These are phyloP conservation scores for Craspedostauros australis DNA, from an alignment of 108 stramenopile species.

Conservation along the genomic window DNA sequence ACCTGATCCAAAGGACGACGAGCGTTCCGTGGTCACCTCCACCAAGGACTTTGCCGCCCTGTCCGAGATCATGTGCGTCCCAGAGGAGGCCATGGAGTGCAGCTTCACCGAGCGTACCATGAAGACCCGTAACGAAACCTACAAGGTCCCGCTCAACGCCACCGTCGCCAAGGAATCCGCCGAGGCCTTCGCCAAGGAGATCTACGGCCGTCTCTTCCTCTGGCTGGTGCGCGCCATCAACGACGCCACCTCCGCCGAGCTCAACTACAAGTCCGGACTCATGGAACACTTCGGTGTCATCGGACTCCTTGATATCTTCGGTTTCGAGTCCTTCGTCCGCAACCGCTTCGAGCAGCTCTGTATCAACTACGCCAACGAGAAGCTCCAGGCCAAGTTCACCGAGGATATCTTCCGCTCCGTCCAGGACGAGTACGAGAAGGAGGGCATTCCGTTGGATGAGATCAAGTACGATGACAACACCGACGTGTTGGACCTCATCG, in stretches of 20 bases:
- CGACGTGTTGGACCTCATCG: slow-evolving; percentile 86
- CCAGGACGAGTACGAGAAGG: slow-evolving; percentile 86
- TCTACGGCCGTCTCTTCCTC: slow-evolving; percentile 73
- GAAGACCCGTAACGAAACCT: slow-evolving; percentile 68
- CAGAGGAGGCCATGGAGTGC: slow-evolving; percentile 33
- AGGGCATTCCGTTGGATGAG: slow-evolving; percentile 87
- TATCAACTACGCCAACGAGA: slow-evolving; percentile 94
- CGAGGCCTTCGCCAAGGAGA: slow-evolving; percentile 92
- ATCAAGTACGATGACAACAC: slow-evolving; percentile 93
- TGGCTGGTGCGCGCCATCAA: slow-evolving; percentile 83
- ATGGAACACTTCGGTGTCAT: slow-evolving; percentile 64
- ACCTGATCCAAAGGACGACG: slow-evolving; percentile 47
- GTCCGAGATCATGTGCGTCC: slow-evolving; percentile 73
- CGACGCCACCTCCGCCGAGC: slow-evolving; percentile 55
- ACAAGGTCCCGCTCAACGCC: slow-evolving; percentile 72
- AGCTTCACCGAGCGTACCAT: slow-evolving; percentile 79
- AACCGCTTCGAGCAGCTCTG: slow-evolving; percentile 90
- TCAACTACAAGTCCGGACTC: slow-evolving; percentile 36
- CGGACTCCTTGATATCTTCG: slow-evolving; percentile 97
- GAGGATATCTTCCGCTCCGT: slow-evolving; percentile 86
- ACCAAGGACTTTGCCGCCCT: slow-evolving; percentile 52
- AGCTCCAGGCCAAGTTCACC: slow-evolving; percentile 89
- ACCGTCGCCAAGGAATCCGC: slow-evolving; percentile 65
- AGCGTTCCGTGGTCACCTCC: slow-evolving; percentile 46
- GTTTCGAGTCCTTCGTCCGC: slow-evolving; percentile 90